Conservation (phyloP, 2,329 filamentous ascomycete species). For the Aspergillus fischeri region DNA sequence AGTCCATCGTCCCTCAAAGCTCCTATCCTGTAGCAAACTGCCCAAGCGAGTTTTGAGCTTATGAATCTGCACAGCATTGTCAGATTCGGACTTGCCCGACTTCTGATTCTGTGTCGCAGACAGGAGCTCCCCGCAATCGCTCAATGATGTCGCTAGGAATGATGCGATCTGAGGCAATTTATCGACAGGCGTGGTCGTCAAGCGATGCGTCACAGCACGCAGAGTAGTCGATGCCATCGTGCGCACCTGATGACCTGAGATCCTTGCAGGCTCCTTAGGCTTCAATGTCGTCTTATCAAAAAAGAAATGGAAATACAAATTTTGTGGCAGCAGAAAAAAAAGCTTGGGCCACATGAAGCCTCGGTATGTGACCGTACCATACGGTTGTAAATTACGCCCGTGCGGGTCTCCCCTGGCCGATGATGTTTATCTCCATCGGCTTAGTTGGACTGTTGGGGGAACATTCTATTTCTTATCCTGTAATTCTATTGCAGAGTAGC, state of each 20-base stretch:
- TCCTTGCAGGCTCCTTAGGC: neutral
- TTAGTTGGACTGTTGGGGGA: slow-evolving; percentile 1
- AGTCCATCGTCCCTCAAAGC: slow-evolving; percentile 68
- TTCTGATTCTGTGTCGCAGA: slow-evolving; percentile 58
- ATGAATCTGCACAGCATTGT: slow-evolving; percentile 68
- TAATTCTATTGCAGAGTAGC: slow-evolving; percentile 12
- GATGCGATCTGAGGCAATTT: slow-evolving; percentile 72
- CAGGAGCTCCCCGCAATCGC: slow-evolving; percentile 56
- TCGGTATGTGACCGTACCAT: slow-evolving; percentile 27
- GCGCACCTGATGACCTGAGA: neutral
- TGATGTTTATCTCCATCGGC: slow-evolving; percentile 15
- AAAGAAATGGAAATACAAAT: slow-evolving; percentile 6
- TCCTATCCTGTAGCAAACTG: slow-evolving; percentile 73
- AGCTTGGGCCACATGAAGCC: slow-evolving; percentile 31
- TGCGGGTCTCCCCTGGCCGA: slow-evolving; percentile 20
- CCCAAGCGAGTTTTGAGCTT: slow-evolving; percentile 76
- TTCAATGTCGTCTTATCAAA: neutral
- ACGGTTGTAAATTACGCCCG: slow-evolving; percentile 9
- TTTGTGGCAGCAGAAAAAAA: slow-evolving; percentile 2
- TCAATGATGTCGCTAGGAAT: slow-evolving; percentile 57
- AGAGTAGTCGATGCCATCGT: slow-evolving; percentile 34
- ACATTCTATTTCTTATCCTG: neutral
- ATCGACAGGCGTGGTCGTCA: slow-evolving; percentile 66
- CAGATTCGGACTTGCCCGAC: slow-evolving; percentile 59
- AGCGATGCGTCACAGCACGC: slow-evolving; percentile 43